Percentiles rank a stretch among this genome's conserved stretches.
phyloP scores from a whole-genome alignment of 257 asterid genomes.

The Gentiana straminea region DNA sequence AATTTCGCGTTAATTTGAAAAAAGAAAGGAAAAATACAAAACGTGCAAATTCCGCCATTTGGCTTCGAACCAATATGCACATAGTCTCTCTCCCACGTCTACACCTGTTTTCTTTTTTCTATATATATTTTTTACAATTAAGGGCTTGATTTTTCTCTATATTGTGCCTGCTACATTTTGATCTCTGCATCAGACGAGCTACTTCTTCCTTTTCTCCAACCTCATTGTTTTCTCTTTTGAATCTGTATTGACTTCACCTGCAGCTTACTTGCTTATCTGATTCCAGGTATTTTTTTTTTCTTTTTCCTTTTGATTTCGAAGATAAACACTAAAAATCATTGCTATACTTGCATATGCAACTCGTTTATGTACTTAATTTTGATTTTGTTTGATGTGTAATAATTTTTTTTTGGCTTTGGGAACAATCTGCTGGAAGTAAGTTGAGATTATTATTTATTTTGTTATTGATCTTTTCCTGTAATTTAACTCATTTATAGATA shows the following conservation, averaged over 20 bases:
- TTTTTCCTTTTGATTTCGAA: neutral
- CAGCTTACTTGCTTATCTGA: conserved; percentile 11
- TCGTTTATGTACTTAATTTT: neutral
- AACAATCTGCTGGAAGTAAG: neutral
- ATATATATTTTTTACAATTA: too few species aligned
- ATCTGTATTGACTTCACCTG: conserved; percentile 13
- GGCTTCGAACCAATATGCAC: neutral
- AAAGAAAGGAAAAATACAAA: too few species aligned
- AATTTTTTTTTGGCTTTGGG: neutral
- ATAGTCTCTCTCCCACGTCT: conserved; percentile 6
- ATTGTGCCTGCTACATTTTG: conserved; percentile 31
- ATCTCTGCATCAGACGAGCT: conserved; percentile 36
- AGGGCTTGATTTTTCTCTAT: conserved; percentile 8
- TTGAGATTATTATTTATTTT: neutral
- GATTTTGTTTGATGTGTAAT: neutral
- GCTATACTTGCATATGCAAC: neutral
- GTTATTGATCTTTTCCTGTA: neutral
- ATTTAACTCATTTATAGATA: too few species aligned
- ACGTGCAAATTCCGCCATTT: too few species aligned
- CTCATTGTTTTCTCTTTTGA: conserved; percentile 9
- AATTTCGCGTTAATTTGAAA: too few species aligned
- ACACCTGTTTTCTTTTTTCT: conserved; percentile 9
- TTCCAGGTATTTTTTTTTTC: conserved; percentile 9
- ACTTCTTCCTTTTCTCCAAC: conserved; percentile 9
- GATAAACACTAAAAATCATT: neutral